Evolutionary conservation across 2,329 filamentous ascomycete species (phyloP).

Genomic region (Sphaerulina musiva): DNA sequence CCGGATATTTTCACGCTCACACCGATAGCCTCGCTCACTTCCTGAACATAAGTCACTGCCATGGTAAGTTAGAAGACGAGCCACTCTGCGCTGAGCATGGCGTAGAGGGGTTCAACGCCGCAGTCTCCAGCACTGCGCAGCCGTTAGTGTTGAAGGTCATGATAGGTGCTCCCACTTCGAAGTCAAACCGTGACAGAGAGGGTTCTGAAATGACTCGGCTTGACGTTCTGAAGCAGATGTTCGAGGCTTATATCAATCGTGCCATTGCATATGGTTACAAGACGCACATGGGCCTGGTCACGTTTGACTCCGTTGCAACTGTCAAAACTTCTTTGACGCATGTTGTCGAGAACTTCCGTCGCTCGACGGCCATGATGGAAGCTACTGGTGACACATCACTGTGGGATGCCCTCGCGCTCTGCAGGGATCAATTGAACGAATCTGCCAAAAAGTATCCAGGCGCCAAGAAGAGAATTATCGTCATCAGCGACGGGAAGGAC

Average conservation of each 20-base stretch:
- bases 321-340: slow-evolving; percentile 31
- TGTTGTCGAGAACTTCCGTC: slow-evolving; percentile 36
- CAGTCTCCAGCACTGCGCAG: background rate
- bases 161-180: background rate
- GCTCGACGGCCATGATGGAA: slow-evolving; percentile 29
- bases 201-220: slow-evolving; percentile 21
- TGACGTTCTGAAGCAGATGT: slow-evolving; percentile 37
- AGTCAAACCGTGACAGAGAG: background rate
- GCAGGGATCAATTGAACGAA: slow-evolving; percentile 30
- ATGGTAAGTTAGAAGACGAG: slow-evolving; percentile 22
- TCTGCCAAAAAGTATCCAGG: slow-evolving; percentile 30
- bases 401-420: slow-evolving; percentile 35
- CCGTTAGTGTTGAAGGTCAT: slow-evolving; percentile 24
- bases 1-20: background rate
- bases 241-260: slow-evolving; percentile 35
- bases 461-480: slow-evolving; percentile 35
- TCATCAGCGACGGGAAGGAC: slow-evolving; percentile 35
- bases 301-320: slow-evolving; percentile 28
- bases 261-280: slow-evolving; percentile 36
- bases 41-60: slow-evolving; percentile 18
- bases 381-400: slow-evolving; percentile 33
- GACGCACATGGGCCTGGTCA: slow-evolving; percentile 35
- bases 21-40: slow-evolving; percentile 11
- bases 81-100: slow-evolving; percentile 6
- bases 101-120: background rate